Base-by-base conservation (phyloP, 352 stramenopile species). In the Pythium vanterpoolii region DNA sequence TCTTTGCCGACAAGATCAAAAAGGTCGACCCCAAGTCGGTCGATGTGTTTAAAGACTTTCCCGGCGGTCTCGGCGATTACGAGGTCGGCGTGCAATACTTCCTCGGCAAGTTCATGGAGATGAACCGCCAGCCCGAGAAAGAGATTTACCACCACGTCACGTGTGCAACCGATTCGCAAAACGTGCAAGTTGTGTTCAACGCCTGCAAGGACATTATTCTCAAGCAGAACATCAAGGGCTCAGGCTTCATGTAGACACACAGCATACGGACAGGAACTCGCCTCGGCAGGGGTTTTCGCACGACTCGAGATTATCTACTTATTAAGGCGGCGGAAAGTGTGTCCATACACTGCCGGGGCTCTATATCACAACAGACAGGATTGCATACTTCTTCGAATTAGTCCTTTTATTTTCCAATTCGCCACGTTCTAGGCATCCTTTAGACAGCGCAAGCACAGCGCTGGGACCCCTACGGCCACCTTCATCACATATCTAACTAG, bases 1-100 rank as follows among this genome's bases (percentile, higher is more conserved):
- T 98, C 36, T 98, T 98, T 66, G 85, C 95, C 64, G 89, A 98
- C 72, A 98, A 98, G 79, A 98, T 98, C 67, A 93, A 95, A 68
- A 88, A 91, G 31, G 83, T 96, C 21, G 85, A 98, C 64, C 97
- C 97, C 24, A 96, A 96, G 69, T 83, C 76, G 36, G 75, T 95
- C 34, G 74, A 93, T 8, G 79, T 95, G 21, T 98, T 98, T 75
- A 87, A 86, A 27, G 87, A 97, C 73, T 98, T 96, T 58, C 67
- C 68, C 4, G 88, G 86, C 47, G 84, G 89, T 45, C 62, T 90
- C 21, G 78, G 77, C 27, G 87, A 96, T 65, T 95, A 93, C 58
- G 91, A 97, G 26, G 68, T 83, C 43, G 92, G 90, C 27, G 75
- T 96, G 45, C 76, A 85, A 59, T 98, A 97, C 71, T 97, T 97